Base-by-base conservation (phyloP, 768 basidiomycete species). In the Leucosporidium yakuticum region DNA sequence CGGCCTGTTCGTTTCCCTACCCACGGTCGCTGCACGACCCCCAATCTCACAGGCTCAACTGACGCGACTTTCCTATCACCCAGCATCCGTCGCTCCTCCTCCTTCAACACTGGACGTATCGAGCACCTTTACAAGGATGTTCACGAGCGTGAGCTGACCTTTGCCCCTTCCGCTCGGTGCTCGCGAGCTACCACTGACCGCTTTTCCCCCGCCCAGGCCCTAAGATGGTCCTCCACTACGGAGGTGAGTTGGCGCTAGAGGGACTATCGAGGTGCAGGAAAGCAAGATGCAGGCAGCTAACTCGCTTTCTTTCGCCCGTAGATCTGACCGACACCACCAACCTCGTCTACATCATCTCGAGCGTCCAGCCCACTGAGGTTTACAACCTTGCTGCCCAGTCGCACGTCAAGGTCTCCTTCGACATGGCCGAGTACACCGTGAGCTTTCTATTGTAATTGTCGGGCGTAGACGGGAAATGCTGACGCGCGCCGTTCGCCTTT, bases 371-470 rank as follows among this genome's bases (percentile, higher is more conserved):
- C 3, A 88, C 91, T 27, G 95, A 98, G 80, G 88, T 98, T 69
- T 98, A 96, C 85, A 98, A 97, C 80, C 87, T 98, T 62, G 94
- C 92, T 55, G 94, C 94, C 21, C 94, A 98, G 79, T 92, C 90
- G 53, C 94, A 98, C 81, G 94, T 98, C 82, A 98, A 98, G 80
- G 94, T 98, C 73, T 96, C 93, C 32, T 98, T 98, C 79, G 95
- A 97, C 80, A 95, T 98, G 91, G 91, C 94, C 31, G 94, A 98
- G 80, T 98, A 98, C 81, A 98, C 95, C 0, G 80, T 79, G 31
- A 59, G 77, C 68, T 21, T 1, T 19, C 32, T 19, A 60, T 29
- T 51, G 29, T 1, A 9, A 31, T 53, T 44, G 9, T 6, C 44
- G 2, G 8, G 9, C 25, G 23, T 23, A 7, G 23, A 32, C 9